Percentiles rank a stretch among this genome's conserved stretches.
Conservation (phyloP, 306 rosid species). For the Cicer judaicum region DNA sequence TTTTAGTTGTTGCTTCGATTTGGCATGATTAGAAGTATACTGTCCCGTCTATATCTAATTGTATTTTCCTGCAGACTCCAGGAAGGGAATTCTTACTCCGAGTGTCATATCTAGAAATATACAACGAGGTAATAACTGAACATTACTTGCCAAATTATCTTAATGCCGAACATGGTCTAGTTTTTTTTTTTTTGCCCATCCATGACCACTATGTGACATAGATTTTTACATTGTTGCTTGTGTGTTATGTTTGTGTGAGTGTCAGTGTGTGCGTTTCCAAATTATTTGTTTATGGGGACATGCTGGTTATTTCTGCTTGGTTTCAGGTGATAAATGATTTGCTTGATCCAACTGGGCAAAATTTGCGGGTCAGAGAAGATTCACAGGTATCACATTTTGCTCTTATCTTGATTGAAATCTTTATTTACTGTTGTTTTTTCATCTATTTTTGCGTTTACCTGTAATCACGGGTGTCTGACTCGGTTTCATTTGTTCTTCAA, state of each 20-base stretch:
- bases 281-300: slow-evolving; percentile 10
- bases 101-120: slow-evolving; percentile 95
- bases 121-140: slow-evolving; percentile 79
- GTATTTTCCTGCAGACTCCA: slow-evolving; percentile 76
- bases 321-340: slow-evolving; percentile 97
- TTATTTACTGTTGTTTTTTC: slow-evolving; percentile 5
- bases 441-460: slow-evolving; percentile 25
- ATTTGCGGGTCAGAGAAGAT: slow-evolving; percentile 98
- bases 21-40: slow-evolving; percentile 40
- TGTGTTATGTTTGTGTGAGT: not conserved
- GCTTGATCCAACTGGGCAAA: slow-evolving; percentile 99
- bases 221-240: slow-evolving; percentile 21
- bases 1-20: slow-evolving; percentile 33
- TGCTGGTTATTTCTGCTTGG: slow-evolving; percentile 49
- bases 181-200: not conserved
- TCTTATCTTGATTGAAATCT: slow-evolving; percentile 27
- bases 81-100: slow-evolving; percentile 98
- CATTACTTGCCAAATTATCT: slow-evolving; percentile 13
- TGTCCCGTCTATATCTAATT: slow-evolving; percentile 39
- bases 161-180: slow-evolving; percentile 1
- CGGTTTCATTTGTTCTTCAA: slow-evolving; percentile 14
- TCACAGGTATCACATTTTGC: slow-evolving; percentile 72
- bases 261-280: not conserved
- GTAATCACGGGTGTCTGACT: not conserved
- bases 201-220: not conserved